These are phyloP conservation scores for Aureobasidium sp. DNA, from an alignment of 2,329 filamentous ascomycete species.

Conservation along the genomic window DNA sequence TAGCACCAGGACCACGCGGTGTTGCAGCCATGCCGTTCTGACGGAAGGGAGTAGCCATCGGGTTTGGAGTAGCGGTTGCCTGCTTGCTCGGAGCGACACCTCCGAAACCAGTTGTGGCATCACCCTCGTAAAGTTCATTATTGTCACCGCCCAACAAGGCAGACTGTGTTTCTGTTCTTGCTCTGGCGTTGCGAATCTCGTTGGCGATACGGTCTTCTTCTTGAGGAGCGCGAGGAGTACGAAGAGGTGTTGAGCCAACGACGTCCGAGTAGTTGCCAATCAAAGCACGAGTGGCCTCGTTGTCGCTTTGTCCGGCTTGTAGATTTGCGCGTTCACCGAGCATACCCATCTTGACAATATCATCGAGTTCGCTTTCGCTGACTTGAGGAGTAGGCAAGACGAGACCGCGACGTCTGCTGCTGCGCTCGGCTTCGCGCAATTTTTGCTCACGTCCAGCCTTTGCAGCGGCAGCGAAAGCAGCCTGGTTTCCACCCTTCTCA, in stretches of 20 bases:
- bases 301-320: conserved; percentile 81
- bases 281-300: conserved; percentile 84
- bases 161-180: conserved; percentile 93
- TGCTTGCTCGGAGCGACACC: conserved; percentile 85
- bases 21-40: conserved; percentile 68
- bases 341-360: conserved; percentile 99
- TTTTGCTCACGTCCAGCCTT: conserved; percentile 96
- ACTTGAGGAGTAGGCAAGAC: conserved; percentile 91
- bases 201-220: conserved; percentile 98
- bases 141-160: conserved; percentile 95
- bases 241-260: conserved; percentile 85
- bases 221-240: conserved; percentile 90
- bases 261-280: conserved; percentile 89
- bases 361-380: conserved; percentile 91
- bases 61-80: conserved; percentile 91
- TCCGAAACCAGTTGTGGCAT: conserved; percentile 87
- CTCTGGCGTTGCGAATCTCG: conserved; percentile 93
- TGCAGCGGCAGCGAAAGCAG: conserved; percentile 85
- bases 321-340: conserved; percentile 86
- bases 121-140: conserved; percentile 84
- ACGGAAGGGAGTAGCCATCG: conserved; percentile 89
- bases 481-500: conserved; percentile 83
- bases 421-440: conserved; percentile 96
- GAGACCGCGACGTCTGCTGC: conserved; percentile 89
- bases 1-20: conserved; percentile 72